Conservation (phyloP, 495 filamentous ascomycete genomes). For the Penicillium paradoxum region DNA sequence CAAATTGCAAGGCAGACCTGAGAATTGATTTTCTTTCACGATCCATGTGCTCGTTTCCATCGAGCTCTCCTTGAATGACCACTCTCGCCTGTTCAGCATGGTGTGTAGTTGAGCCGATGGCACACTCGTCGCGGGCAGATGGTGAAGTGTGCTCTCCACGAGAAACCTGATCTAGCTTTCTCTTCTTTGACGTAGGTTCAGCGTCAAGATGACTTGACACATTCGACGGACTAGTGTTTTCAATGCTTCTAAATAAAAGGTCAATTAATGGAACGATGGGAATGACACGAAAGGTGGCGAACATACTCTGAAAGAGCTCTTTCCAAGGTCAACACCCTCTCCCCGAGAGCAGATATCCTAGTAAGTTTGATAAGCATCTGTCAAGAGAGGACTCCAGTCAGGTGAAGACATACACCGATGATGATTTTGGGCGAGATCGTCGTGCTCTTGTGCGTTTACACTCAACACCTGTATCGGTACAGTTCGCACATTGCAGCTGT, state of each 20-base stretch:
- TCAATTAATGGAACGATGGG: not conserved
- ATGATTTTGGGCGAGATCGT: conserved; percentile 9
- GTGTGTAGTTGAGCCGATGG: conserved; percentile 13
- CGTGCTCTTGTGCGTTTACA: conserved; percentile 17
- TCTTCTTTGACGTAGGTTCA: conserved; percentile 4
- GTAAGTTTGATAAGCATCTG: not conserved
- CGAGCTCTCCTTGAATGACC: conserved; percentile 23
- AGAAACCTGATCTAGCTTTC: conserved; percentile 3
- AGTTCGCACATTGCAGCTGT: conserved; percentile 22
- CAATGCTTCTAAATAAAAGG: not conserved
- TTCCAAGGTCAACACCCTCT: conserved; percentile 14
- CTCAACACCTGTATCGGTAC: conserved; percentile 19
- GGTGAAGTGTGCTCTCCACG: not conserved
- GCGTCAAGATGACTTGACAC: not conserved
- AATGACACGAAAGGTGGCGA: not conserved
- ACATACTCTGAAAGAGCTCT: conserved; percentile 12
- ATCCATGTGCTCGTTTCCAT: conserved; percentile 16
- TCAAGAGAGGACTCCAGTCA: not conserved
- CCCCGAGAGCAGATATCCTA: conserved; percentile 10
- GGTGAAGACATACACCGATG: conserved; percentile 8
- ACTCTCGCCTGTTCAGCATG: conserved; percentile 24
- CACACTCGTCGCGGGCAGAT: conserved; percentile 7
- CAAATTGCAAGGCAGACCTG: conserved; percentile 21
- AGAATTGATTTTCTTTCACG: conserved; percentile 19
- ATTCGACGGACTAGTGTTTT: not conserved